A percentile compares a stretch with the other conserved stretches of the same genome.
phyloP scores from a whole-genome alignment of 202 grass and related monocot genomes.

The Setaria viridis region DNA sequence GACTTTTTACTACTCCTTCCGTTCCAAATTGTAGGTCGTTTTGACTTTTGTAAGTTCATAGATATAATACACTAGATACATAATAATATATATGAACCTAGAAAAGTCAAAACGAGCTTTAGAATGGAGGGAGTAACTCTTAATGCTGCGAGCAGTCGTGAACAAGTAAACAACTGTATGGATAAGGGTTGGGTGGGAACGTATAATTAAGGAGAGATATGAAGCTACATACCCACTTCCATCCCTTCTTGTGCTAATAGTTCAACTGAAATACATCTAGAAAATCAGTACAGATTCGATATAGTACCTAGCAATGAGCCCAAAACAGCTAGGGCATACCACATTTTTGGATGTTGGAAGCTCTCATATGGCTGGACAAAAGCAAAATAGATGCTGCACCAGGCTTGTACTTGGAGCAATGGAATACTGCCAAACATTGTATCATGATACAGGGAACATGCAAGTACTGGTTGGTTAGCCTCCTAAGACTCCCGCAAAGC shows the following conservation, averaged over 20 bases:
- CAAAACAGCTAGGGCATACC: constrained; percentile 11
- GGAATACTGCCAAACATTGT: not conserved
- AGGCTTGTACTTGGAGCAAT: not conserved
- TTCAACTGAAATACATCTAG: not conserved
- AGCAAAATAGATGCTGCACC: constrained; percentile 21
- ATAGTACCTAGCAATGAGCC: not conserved
- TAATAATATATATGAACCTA: too few relatives aligned
- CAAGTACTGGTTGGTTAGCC: constrained; percentile 24
- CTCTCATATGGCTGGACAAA: not conserved
- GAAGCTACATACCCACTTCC: not conserved
- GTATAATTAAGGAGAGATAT: too few relatives aligned
- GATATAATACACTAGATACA: too few relatives aligned
- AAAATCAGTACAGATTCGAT: not conserved
- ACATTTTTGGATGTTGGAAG: constrained; percentile 18
- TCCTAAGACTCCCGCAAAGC: constrained; percentile 35
- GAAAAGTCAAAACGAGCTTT: too few relatives aligned
- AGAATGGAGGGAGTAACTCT: not conserved
- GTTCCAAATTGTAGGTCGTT: too few relatives aligned
- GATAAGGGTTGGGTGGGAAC: not conserved
- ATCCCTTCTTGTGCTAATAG: not conserved
- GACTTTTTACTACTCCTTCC: not conserved
- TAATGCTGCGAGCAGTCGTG: not conserved
- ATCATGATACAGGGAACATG: constrained; percentile 25
- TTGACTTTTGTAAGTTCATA: too few relatives aligned
- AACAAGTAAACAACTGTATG: not conserved